A percentile compares a stretch with the other conserved stretches of the same genome.
Evolutionary conservation across 2,329 filamentous ascomycete species (phyloP).

Genomic region (Fusarium concolor): DNA sequence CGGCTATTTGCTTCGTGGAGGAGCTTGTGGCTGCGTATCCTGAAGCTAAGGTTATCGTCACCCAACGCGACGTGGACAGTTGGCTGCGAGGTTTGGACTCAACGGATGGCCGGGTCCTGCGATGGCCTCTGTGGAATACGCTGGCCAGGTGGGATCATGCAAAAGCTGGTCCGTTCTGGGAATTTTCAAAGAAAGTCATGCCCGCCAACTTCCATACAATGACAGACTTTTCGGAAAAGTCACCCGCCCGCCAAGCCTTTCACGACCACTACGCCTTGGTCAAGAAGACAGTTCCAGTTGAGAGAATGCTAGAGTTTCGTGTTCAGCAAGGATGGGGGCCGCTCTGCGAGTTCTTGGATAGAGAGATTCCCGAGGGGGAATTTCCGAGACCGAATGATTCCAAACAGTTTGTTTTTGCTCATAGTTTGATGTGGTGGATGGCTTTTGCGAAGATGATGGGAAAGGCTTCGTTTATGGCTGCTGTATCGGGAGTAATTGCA

Average conservation of each 20-base stretch:
- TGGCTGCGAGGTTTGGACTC: slow-evolving; percentile 34
- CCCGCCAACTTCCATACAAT: slow-evolving; percentile 15
- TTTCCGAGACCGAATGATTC: slow-evolving; percentile 31
- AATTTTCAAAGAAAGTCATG: slow-evolving; percentile 26
- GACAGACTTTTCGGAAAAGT: slow-evolving; percentile 21
- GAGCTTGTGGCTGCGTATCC: slow-evolving; percentile 36
- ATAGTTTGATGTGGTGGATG: slow-evolving; percentile 38
- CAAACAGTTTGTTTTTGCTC: slow-evolving; percentile 22
- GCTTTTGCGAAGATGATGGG: slow-evolving; percentile 32
- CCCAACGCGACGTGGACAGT: slow-evolving; percentile 15
- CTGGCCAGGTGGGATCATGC: slow-evolving; percentile 15
- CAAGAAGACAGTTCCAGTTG: background rate
- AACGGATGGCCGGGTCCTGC: slow-evolving; percentile 12
- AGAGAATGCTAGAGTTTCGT: slow-evolving; percentile 13
- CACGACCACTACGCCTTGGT: slow-evolving; percentile 17
- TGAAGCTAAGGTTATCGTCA: slow-evolving; percentile 32
- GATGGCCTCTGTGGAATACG: slow-evolving; percentile 37
- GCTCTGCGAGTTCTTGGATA: slow-evolving; percentile 25
- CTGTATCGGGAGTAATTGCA: slow-evolving; percentile 15
- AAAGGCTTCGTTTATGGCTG: slow-evolving; percentile 10
- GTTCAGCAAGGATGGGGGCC: slow-evolving; percentile 29
- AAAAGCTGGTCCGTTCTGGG: slow-evolving; percentile 26
- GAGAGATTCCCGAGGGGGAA: background rate
- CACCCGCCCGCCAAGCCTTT: slow-evolving; percentile 17
- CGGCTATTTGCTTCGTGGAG: slow-evolving; percentile 30